Conservation (phyloP, 352 stramenopile species). For the Peronospora tabacina region DNA sequence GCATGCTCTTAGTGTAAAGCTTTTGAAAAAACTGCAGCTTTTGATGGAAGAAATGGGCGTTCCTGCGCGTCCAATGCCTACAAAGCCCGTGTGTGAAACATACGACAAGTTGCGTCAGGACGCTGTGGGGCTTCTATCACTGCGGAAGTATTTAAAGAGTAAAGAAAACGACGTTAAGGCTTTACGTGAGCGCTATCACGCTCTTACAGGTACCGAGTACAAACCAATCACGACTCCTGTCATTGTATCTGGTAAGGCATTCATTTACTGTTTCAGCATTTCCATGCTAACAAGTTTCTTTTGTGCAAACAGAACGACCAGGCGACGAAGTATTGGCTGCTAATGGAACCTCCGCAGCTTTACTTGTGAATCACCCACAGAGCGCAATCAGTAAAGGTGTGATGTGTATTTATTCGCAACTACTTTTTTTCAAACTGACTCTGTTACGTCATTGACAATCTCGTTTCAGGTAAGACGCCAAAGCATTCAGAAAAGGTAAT, state of each 20-base stretch:
- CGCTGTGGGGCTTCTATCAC: conserved; percentile 42
- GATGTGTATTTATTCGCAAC: not conserved
- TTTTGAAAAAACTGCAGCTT: conserved; percentile 62
- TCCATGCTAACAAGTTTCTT: conserved; percentile 5
- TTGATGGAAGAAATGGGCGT: conserved; percentile 60
- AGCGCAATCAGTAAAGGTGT: conserved; percentile 34
- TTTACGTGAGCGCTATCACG: conserved; percentile 46
- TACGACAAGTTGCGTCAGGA: conserved; percentile 57
- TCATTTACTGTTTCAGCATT: not conserved
- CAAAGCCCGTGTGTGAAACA: conserved; percentile 50
- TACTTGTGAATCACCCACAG: conserved; percentile 16
- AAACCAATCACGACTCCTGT: conserved; percentile 36
- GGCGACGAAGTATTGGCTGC: conserved; percentile 21
- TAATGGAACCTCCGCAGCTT: conserved; percentile 2
- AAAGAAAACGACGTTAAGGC: conserved; percentile 46
- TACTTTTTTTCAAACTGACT: not conserved
- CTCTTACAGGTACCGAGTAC: conserved; percentile 46
- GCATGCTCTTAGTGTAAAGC: conserved; percentile 47
- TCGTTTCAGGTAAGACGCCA: conserved; percentile 37
- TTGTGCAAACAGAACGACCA: conserved; percentile 24
- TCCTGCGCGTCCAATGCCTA: conserved; percentile 61
- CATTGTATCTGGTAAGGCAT: conserved; percentile 28
- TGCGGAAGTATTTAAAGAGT: conserved; percentile 52
- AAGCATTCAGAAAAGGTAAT: conserved; percentile 51
- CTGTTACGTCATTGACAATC: not conserved